These are phyloP conservation scores for Tylopilus balloui DNA, from an alignment of 768 basidiomycete species.

Conservation along the genomic window DNA sequence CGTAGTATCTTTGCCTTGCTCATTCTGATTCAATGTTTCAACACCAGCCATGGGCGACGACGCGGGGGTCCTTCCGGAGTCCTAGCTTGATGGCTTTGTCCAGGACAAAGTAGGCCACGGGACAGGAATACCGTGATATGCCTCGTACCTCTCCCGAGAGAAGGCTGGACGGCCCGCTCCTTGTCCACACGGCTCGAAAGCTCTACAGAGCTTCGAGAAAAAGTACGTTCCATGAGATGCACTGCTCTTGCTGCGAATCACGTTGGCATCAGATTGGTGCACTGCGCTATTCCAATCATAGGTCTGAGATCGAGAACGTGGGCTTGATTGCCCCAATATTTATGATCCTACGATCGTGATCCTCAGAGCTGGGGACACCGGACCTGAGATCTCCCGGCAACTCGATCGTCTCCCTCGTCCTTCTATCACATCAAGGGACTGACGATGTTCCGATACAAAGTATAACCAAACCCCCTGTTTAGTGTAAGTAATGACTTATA, in stretches of 20 bases:
- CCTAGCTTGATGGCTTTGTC: too few species aligned
- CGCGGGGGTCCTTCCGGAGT: too few species aligned
- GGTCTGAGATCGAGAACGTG: slow-evolving; percentile 37
- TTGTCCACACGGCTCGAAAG: too few species aligned
- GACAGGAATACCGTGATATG: too few species aligned
- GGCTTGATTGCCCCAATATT: slow-evolving; percentile 41
- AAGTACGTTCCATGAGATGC: slow-evolving; percentile 9
- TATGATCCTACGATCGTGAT: slow-evolving; percentile 52
- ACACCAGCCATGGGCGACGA: too few species aligned
- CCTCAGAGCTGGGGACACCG: slow-evolving; percentile 58
- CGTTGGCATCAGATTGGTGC: not conserved
- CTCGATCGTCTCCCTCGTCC: slow-evolving; percentile 30
- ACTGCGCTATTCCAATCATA: slow-evolving; percentile 30
- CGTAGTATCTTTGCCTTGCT: too few species aligned
- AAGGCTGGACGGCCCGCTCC: too few species aligned
- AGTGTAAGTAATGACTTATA: slow-evolving; percentile 25
- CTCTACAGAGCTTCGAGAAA: slow-evolving; percentile 40
- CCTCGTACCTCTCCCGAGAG: too few species aligned
- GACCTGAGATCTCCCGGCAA: slow-evolving; percentile 49
- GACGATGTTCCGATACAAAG: slow-evolving; percentile 28
- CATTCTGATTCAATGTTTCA: too few species aligned
- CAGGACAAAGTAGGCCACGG: too few species aligned
- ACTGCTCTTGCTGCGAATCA: not conserved
- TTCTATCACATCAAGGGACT: not conserved
- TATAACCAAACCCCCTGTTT: slow-evolving; percentile 49